Evolutionary conservation across 495 filamentous ascomycete species (phyloP).

Genomic region (Xylaria nigripes): DNA sequence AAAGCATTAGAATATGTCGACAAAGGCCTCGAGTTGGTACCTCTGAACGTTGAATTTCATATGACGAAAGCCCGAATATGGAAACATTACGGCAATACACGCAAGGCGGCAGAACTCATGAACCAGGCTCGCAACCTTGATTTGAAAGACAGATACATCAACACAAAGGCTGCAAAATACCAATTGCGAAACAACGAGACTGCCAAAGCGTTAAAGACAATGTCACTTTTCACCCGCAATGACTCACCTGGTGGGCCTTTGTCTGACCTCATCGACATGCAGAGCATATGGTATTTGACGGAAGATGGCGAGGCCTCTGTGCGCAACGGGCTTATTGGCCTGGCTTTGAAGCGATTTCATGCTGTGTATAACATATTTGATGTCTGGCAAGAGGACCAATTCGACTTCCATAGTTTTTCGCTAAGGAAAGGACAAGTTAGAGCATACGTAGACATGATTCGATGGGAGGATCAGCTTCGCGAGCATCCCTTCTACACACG

Average conservation of each 20-base stretch:
- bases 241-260: conserved; percentile 83
- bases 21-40: conserved; percentile 67
- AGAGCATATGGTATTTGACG: conserved; percentile 93
- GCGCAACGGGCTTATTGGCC: conserved; percentile 70
- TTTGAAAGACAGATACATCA: conserved; percentile 89
- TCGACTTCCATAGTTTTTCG: conserved; percentile 97
- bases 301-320: conserved; percentile 90
- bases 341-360: conserved; percentile 87
- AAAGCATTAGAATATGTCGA: conserved; percentile 79
- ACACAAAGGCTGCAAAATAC: conserved; percentile 96
- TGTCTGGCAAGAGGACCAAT: conserved; percentile 95
- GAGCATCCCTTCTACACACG: conserved; percentile 89
- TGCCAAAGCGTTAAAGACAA: conserved; percentile 72
- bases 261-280: conserved; percentile 93
- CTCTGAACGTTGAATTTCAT: conserved; percentile 79
- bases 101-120: conserved; percentile 81
- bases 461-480: conserved; percentile 86
- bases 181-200: conserved; percentile 88
- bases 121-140: conserved; percentile 78
- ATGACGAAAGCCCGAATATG: conserved; percentile 93
- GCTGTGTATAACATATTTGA: conserved; percentile 88
- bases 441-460: conserved; percentile 90
- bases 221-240: conserved; percentile 86
- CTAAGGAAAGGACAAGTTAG: conserved; percentile 89
- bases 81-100: conserved; percentile 78